These are phyloP conservation scores for Diaporthe ilicicola DNA, from an alignment of 2,329 filamentous ascomycete species.

Conservation along the genomic window DNA sequence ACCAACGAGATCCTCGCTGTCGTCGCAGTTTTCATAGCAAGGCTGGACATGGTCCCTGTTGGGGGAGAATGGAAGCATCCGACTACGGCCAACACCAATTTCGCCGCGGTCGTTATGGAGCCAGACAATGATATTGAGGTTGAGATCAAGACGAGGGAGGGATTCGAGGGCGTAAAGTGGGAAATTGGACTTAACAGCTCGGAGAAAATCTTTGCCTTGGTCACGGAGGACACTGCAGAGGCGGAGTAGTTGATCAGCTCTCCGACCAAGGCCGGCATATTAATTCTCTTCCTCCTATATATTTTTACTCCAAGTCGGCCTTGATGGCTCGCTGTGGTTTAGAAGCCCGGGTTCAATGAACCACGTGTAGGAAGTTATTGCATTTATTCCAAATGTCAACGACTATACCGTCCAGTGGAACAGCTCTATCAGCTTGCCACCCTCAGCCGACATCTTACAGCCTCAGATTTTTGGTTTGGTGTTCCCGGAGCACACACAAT, in stretches of 20 bases:
- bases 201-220: constrained; percentile 24
- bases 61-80: constrained; percentile 38
- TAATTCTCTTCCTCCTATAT: too few species aligned
- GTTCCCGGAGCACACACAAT: not conserved
- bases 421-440: not conserved
- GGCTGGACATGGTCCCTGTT: constrained; percentile 40
- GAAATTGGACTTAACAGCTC: constrained; percentile 12
- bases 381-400: too few species aligned
- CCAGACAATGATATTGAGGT: constrained; percentile 23
- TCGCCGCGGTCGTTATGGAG: constrained; percentile 41
- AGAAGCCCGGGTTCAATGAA: too few species aligned
- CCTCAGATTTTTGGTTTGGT: not conserved
- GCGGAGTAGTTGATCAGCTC: not conserved
- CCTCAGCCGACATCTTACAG: constrained; percentile 10
- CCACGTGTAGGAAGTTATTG: too few species aligned
- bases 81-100: constrained; percentile 40
- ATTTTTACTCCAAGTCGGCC: too few species aligned
- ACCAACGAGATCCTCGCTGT: constrained; percentile 40
- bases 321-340: too few species aligned
- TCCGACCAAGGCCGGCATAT: too few species aligned
- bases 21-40: constrained; percentile 39
- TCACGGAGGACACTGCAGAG: constrained; percentile 1
- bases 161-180: constrained; percentile 22
- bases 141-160: constrained; percentile 9
- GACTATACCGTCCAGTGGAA: too few species aligned